Evolutionary conservation across 1,284 basidiomycete species (phyloP).

Genomic region (Exobasidium cylindrosporum): DNA sequence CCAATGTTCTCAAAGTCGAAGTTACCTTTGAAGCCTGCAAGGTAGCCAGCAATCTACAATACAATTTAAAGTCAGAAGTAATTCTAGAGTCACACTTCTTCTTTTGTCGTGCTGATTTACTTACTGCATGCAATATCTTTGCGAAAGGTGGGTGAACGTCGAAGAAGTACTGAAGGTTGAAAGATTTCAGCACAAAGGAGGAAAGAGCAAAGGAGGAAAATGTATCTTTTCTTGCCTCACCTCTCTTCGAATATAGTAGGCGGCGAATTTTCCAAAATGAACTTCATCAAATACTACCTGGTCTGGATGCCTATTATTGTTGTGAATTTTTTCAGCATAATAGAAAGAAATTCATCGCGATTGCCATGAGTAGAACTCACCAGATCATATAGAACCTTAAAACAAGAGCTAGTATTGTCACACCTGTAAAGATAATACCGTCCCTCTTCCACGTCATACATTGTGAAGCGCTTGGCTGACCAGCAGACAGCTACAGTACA

Average conservation of each 20-base stretch:
- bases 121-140: constrained; percentile 35
- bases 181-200: not conserved
- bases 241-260: constrained; percentile 50
- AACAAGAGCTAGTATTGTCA: constrained; percentile 32
- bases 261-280: constrained; percentile 55
- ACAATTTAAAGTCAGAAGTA: constrained; percentile 15
- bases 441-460: constrained; percentile 9
- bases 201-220: not conserved
- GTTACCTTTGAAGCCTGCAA: constrained; percentile 89
- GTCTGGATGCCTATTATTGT: constrained; percentile 21
- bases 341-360: not conserved
- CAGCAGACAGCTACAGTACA: not conserved
- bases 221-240: too few relatives aligned
- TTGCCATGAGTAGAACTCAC: too few relatives aligned
- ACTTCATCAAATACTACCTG: constrained; percentile 55
- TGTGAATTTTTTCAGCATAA: not conserved
- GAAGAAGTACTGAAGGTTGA: constrained; percentile 84
- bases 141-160: constrained; percentile 89
- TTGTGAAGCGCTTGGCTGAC: not conserved
- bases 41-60: constrained; percentile 74
- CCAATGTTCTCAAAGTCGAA: constrained; percentile 95
- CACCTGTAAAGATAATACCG: constrained; percentile 19
- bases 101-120: too few relatives aligned
- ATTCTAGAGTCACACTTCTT: too few relatives aligned
- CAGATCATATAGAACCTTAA: constrained; percentile 38